Conservation (phyloP, 2,329 filamentous ascomycete species). For the Pyrenochaeta sp. region DNA sequence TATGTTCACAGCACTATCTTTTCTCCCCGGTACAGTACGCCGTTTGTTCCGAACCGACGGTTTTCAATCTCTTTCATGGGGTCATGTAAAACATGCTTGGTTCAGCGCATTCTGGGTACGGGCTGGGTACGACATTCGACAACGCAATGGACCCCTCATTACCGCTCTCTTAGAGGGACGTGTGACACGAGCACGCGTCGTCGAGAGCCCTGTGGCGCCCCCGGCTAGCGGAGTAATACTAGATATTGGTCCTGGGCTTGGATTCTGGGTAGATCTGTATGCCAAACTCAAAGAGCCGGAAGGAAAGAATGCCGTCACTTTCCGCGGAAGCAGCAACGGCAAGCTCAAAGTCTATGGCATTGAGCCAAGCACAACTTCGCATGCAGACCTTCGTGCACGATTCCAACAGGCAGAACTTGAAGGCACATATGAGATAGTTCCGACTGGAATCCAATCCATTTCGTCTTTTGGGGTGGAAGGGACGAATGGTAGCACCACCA, state of each 20-base stretch:
- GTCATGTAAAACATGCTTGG: slow-evolving; percentile 19
- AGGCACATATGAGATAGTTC: slow-evolving; percentile 20
- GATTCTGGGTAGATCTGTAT: slow-evolving; percentile 27
- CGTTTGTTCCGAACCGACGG: slow-evolving; percentile 11
- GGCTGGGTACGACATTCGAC: slow-evolving; percentile 18
- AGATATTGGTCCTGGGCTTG: slow-evolving; percentile 26
- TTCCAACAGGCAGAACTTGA: slow-evolving; percentile 15
- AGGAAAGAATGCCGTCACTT: neutral
- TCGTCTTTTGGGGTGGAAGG: slow-evolving; percentile 2
- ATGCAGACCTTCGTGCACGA: slow-evolving; percentile 12
- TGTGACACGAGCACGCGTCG: slow-evolving; percentile 14
- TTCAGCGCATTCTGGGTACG: slow-evolving; percentile 24
- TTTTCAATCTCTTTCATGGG: slow-evolving; percentile 11
- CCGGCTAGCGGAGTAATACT: slow-evolving; percentile 22
- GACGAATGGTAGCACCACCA: neutral
- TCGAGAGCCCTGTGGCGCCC: slow-evolving; percentile 10
- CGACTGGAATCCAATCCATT: slow-evolving; percentile 22
- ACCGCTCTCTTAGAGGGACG: slow-evolving; percentile 26
- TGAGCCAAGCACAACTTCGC: slow-evolving; percentile 19
- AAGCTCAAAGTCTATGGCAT: slow-evolving; percentile 25
- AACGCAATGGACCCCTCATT: slow-evolving; percentile 18
- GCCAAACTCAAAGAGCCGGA: slow-evolving; percentile 12
- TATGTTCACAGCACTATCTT: slow-evolving; percentile 16
- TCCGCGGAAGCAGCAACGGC: slow-evolving; percentile 4
- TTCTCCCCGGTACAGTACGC: slow-evolving; percentile 11